phyloP scores from a whole-genome alignment of 192 early-diverging fungal species.

The Dimargaris cristalligena region DNA sequence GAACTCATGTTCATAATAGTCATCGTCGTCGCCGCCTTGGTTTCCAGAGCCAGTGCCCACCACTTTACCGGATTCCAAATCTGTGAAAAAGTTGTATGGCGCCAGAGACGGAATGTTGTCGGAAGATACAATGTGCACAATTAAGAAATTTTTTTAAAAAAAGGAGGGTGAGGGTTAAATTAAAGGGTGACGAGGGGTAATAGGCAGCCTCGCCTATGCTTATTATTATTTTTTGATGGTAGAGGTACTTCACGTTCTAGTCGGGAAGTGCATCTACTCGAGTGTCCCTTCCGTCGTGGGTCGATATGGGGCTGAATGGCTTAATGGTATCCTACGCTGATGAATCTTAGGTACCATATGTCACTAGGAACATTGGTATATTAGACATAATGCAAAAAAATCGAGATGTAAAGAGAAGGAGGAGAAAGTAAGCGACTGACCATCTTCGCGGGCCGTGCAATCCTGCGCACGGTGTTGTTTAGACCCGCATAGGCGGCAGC shows the following conservation, averaged over 20 bases:
- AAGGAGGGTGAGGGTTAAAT: too few relatives aligned
- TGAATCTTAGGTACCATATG: neutral
- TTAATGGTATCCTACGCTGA: too few relatives aligned
- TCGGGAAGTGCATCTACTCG: too few relatives aligned
- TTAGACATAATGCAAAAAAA: too few relatives aligned
- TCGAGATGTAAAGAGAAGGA: too few relatives aligned
- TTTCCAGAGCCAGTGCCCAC: constrained; percentile 61
- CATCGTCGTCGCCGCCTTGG: constrained; percentile 94
- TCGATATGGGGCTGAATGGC: too few relatives aligned
- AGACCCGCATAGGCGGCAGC: constrained; percentile 76
- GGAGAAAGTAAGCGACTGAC: constrained; percentile 8
- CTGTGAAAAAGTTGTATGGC: neutral
- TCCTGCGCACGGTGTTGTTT: constrained; percentile 71
- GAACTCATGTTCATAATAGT: constrained; percentile 21
- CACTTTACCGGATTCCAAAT: constrained; percentile 25
- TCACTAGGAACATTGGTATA: neutral
- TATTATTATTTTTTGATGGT: neutral
- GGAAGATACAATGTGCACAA: neutral
- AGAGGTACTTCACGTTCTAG: neutral
- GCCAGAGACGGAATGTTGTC: constrained; percentile 11
- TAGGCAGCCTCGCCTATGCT: constrained; percentile 11
- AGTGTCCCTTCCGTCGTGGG: too few relatives aligned
- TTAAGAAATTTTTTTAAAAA: too few relatives aligned
- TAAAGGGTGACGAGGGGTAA: neutral
- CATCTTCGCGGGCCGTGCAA: constrained; percentile 51